Evolutionary conservation across 805 yeast species (phyloP), one percentile per base, ranked within the genome.

Genomic region (Metschnikowia borealis): DNA sequence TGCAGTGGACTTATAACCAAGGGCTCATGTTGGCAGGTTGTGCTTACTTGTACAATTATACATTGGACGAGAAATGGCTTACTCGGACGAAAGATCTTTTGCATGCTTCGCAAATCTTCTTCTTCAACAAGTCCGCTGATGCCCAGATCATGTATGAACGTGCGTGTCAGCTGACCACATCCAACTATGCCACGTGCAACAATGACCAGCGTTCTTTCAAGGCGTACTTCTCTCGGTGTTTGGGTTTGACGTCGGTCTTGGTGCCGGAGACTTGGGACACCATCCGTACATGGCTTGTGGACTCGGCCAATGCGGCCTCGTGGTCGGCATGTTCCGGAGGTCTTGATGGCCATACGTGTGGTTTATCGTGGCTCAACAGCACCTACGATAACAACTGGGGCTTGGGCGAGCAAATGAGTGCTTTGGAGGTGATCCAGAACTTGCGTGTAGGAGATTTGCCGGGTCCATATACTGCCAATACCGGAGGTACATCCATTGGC

Each of bases 191-290:
- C 44, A 73, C 76, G 37, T 91, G 98, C 74, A 81, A 88, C 68
- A 84, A 81, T 49, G 97, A 91, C 73, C 96, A 91, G 74, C 77
- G 96, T 52, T 82, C 94, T n/a, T 91, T 92, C 78, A 89, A 87
- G 72, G 96, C 96, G 1, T 87, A 85, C 59, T 78, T 88, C 58
- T 64, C 89, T 1, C 74, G 96, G 50, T 84, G 84, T 64, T 66
- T 91, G 64, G 94, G 90, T 1, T 69, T 81, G 48, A 85, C 96
- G 1, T 83, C 92, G 0, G 75, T 80, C 44, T 68, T 92, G 65
- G 85, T 81, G 1, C 96, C 96, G 5, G 71, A 73, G 37, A 71
- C 85, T 4, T 67, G 63, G 44, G 76, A 73, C 45, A 62, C 66
- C 3, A 79, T 86, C 54, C 69, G 72, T 61, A 53, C 66, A 6